A percentile compares a stretch with the other conserved stretches of the same genome.
Conservation (phyloP, 371 early-diverging fungal species). For the Racocetra persica region DNA sequence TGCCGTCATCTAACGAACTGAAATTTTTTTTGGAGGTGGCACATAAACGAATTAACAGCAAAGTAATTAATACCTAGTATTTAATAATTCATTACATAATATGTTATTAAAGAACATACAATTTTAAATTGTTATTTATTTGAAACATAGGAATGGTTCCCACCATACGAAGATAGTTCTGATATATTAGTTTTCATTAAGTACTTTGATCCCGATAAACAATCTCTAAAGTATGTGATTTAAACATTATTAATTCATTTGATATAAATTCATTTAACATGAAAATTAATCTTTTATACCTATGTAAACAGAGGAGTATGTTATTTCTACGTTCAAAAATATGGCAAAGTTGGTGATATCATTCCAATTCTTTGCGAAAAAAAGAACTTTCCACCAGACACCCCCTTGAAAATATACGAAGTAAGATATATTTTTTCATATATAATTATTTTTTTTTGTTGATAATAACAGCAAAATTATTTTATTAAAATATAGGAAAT, state of each 20-base stretch:
- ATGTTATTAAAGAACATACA: conserved; percentile 44
- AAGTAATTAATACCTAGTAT: background rate
- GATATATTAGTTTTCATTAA: conserved; percentile 77
- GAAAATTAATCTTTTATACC: background rate
- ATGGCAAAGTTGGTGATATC: conserved; percentile 65
- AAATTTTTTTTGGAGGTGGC: conserved; percentile 53
- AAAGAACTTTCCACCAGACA: conserved; percentile 63
- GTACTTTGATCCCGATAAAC: conserved; percentile 78
- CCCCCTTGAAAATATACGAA: conserved; percentile 74
- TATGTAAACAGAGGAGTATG: conserved; percentile 63
- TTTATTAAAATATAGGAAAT: conserved; percentile 66
- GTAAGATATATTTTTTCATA: conserved; percentile 46
- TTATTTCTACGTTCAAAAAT: conserved; percentile 64
- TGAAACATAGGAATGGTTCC: too few relatives aligned
- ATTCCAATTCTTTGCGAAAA: conserved; percentile 47
- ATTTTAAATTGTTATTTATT: conserved; percentile 19
- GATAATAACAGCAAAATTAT: too few relatives aligned
- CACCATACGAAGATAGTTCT: background rate
- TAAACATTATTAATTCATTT: too few relatives aligned
- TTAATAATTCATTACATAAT: conserved; percentile 40
- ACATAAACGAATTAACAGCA: conserved; percentile 44
- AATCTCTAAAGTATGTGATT: conserved; percentile 53
- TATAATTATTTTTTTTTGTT: background rate
- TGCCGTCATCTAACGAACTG: background rate
- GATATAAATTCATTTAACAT: conserved; percentile 7